Percentiles rank a stretch among this genome's conserved stretches.
phyloP scores from a whole-genome alignment of 257 asterid species.

The Hygrophila difformis region DNA sequence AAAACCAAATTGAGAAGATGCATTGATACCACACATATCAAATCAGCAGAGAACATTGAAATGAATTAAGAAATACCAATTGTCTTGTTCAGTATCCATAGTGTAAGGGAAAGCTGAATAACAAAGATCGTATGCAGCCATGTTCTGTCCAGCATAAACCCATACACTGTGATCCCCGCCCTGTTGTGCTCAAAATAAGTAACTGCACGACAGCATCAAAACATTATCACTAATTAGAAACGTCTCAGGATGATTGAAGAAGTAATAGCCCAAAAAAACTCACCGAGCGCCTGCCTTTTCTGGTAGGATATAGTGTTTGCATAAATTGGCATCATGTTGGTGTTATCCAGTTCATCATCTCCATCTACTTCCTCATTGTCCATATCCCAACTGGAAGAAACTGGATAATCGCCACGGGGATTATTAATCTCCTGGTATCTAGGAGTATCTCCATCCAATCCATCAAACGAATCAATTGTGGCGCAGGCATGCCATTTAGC shows the following conservation, averaged over 20 bases:
- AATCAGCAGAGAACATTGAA: not conserved
- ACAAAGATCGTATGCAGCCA: constrained; percentile 67
- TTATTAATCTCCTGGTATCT: constrained; percentile 21
- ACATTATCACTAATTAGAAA: too few species aligned
- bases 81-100: constrained; percentile 87
- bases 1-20: not conserved
- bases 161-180: constrained; percentile 91
- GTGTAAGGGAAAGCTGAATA: constrained; percentile 64
- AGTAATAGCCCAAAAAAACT: not conserved
- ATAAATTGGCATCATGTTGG: constrained; percentile 44
- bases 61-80: constrained; percentile 47
- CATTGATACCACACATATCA: too few species aligned
- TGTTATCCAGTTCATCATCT: constrained; percentile 69
- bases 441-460: constrained; percentile 32
- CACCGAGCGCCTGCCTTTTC: constrained; percentile 89
- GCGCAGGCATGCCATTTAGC: constrained; percentile 70
- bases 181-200: constrained; percentile 80
- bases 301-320: constrained; percentile 61
- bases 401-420: constrained; percentile 16
- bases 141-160: constrained; percentile 82
- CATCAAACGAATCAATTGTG: constrained; percentile 53
- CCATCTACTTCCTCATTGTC: constrained; percentile 71
- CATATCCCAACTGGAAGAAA: constrained; percentile 29
- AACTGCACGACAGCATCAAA: constrained; percentile 35
- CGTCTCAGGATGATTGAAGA: too few species aligned